Conservation (phyloP, 352 stramenopile species). For the Peronosclerospora sorghi region DNA sequence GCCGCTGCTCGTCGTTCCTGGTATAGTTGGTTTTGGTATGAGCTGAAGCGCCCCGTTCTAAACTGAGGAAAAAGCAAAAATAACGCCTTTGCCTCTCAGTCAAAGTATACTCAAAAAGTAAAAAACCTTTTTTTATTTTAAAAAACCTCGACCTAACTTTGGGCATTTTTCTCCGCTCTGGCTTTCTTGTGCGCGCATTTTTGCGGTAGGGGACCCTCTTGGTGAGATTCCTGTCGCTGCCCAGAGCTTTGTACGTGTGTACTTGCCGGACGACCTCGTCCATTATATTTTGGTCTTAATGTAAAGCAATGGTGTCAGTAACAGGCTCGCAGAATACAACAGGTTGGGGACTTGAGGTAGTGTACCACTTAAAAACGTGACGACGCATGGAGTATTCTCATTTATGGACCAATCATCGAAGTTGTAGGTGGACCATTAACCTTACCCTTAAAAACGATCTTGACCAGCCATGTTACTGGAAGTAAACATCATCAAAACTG, state of each 20-base stretch:
- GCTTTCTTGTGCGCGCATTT: constrained; percentile 22
- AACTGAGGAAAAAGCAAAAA: constrained; percentile 35
- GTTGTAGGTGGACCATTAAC: neutral
- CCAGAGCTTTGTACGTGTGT: neutral
- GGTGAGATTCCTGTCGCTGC: constrained; percentile 10
- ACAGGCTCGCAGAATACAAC: neutral
- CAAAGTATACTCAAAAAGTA: constrained; percentile 16
- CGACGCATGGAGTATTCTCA: neutral
- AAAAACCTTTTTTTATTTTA: constrained; percentile 16
- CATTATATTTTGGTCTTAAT: neutral
- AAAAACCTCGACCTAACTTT: constrained; percentile 21
- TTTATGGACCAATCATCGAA: neutral
- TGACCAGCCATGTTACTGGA: neutral
- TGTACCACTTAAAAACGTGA: constrained; percentile 11
- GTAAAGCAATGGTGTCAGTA: neutral
- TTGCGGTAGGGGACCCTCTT: neutral
- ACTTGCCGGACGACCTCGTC: neutral
- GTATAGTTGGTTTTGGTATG: constrained; percentile 13
- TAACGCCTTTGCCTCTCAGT: constrained; percentile 19
- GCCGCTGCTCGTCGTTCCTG: constrained; percentile 8
- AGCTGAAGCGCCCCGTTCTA: constrained; percentile 22
- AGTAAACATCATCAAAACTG: neutral
- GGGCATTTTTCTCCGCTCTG: constrained; percentile 17
- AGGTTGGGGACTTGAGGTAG: neutral
- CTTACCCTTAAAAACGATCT: neutral